Evolutionary conservation across 2,329 filamentous ascomycete genomes (phyloP), one percentile per base, ranked within the genome.

Genomic region (Didymella sp.): DNA sequence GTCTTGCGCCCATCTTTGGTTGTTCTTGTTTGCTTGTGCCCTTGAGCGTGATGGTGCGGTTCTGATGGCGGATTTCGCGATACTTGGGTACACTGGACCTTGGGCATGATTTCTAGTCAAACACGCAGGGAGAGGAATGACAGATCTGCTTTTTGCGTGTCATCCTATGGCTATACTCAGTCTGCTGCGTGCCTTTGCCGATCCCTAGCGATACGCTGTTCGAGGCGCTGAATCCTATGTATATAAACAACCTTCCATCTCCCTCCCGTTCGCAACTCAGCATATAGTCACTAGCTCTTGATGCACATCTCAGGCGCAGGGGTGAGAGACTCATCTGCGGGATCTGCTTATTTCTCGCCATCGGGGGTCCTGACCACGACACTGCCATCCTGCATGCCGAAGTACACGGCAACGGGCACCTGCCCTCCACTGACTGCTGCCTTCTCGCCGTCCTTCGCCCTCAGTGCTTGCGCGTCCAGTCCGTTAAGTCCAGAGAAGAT

Each of bases 351-450:
- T 49, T 57, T 55, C 60, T 70, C 67, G 15, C 66, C 67, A 13
- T 73, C 62, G 21, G 63, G 62, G 17, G 69, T 74, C 52, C 73
- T 63, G 7, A 78, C 71, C 58, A 75, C 64, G 12, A 82, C 79
- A 53, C 72, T 77, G 11, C 81, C 81, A 59, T 82, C 90, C 41
- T 89, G 85, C 86, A 95, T 90, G 31, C 95, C 95, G 78, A 98
- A 99, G 79, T 98, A 99, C 22, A 92, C 93, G 25, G 92, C 92
- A 12, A 97, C 84, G 0, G 95, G 95, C 79, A 94, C 96, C 79
- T 97, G 92, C 0, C 91, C 92, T 44, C 75, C 73, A 5, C 62
- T 66, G 13, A 73, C 83, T 82, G 56, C 82, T 81, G 60, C 60
- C 42, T 51, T 62, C 19, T 59, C 56, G 9, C 64, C 62, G 12